phyloP scores from a whole-genome alignment of 106 monocot species.

The Triglochin maritima region DNA sequence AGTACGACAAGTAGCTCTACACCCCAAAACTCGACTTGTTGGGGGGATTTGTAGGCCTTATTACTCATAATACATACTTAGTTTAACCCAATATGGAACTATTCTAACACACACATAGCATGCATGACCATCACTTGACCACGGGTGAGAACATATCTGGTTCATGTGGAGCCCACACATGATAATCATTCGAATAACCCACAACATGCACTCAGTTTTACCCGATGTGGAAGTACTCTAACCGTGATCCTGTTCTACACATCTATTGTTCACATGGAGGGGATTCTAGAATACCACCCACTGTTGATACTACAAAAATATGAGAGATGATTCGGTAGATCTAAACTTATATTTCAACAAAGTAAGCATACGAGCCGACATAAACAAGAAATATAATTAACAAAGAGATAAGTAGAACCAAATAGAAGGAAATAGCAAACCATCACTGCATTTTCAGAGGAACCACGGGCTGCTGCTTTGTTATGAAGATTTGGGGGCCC shows the following conservation, averaged over 20 bases:
- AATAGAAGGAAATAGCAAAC: conserved; percentile 8
- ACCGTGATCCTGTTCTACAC: neutral
- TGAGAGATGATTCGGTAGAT: neutral
- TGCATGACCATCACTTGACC: no score
- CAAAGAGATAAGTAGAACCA: neutral
- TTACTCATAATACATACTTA: no score
- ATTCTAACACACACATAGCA: no score
- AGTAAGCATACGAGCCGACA: neutral
- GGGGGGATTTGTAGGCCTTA: no score
- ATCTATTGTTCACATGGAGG: neutral
- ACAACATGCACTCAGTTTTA: no score
- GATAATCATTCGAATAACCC: no score
- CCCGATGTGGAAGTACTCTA: no score
- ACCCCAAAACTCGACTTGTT: no score
- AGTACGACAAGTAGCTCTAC: no score
- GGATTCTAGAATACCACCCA: neutral
- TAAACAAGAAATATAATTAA: neutral
- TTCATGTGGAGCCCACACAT: no score
- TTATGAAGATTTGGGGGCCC: conserved; percentile 34
- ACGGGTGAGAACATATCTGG: no score
- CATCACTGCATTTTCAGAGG: conserved; percentile 40
- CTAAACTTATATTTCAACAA: neutral
- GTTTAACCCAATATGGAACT: no score
- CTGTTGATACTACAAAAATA: neutral
- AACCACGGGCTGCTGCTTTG: conserved; percentile 34